Percentiles rank a stretch among this genome's conserved stretches.
phyloP scores from a whole-genome alignment of 2,329 filamentous ascomycete genomes.

The Alternaria ethzedia region DNA sequence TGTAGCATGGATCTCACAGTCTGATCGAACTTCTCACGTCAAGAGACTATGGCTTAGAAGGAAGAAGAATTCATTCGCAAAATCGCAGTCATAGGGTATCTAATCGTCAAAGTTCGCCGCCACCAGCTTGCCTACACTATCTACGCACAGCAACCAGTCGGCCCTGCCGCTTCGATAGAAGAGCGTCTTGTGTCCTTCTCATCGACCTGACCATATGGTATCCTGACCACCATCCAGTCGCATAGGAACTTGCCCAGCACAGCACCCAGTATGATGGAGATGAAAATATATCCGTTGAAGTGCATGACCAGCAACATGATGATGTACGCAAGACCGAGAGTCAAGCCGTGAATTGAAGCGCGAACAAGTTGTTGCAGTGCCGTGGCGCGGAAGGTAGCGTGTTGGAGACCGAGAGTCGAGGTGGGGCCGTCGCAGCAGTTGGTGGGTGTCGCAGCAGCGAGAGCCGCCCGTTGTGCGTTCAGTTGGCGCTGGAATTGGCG shows the following conservation, averaged over 20 bases:
- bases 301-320: conserved; percentile 76
- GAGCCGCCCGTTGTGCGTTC: conserved; percentile 31
- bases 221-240: conserved; percentile 61
- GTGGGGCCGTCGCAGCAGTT: conserved; percentile 36
- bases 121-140: background rate
- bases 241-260: conserved; percentile 76
- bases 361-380: conserved; percentile 70
- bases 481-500: conserved; percentile 55
- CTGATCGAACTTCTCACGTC: no score
- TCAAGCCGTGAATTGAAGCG: conserved; percentile 70
- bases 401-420: conserved; percentile 28
- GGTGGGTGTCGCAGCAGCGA: conserved; percentile 22
- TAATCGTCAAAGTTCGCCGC: background rate
- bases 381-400: conserved; percentile 59
- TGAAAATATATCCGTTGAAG: conserved; percentile 75
- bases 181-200: conserved; percentile 33
- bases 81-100: conserved; percentile 9
- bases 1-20: no score
- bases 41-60: no score
- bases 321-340: conserved; percentile 79
- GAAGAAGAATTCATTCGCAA: background rate
- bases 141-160: conserved; percentile 39
- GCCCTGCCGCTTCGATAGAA: conserved; percentile 32
- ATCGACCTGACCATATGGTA: conserved; percentile 29
- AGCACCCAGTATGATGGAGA: conserved; percentile 79